Percentiles rank a stretch among this genome's conserved stretches.
phyloP scores from a whole-genome alignment of 495 filamentous ascomycete genomes.

The Penicillium roqueforti region DNA sequence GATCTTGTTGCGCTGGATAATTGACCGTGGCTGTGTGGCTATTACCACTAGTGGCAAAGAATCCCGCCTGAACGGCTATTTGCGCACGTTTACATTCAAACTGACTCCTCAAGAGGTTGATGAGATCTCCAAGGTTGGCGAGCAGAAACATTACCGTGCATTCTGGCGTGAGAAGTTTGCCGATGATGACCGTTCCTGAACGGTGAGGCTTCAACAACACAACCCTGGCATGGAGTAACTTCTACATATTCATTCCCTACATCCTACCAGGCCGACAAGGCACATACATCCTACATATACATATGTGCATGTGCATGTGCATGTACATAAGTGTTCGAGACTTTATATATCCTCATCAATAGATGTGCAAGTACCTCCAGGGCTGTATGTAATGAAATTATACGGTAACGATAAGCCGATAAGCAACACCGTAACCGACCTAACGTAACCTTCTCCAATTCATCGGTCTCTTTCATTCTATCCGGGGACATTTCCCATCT shows the following conservation, averaged over 20 bases:
- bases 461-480: slow-evolving; percentile 4
- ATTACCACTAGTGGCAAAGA: slow-evolving; percentile 77
- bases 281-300: no score
- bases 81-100: slow-evolving; percentile 61
- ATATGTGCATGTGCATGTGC: not conserved
- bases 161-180: slow-evolving; percentile 64
- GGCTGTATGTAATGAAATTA: not conserved
- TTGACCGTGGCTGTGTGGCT: slow-evolving; percentile 74
- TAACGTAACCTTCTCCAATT: slow-evolving; percentile 7
- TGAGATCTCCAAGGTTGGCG: slow-evolving; percentile 57
- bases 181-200: slow-evolving; percentile 54
- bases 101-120: slow-evolving; percentile 67
- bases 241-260: no score
- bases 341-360: no score
- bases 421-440: slow-evolving; percentile 7
- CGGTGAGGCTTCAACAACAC: not conserved
- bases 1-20: slow-evolving; percentile 68
- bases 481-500: slow-evolving; percentile 5
- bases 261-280: no score
- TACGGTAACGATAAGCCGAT: slow-evolving; percentile 8
- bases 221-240: no score
- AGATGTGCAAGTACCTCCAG: not conserved
- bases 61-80: slow-evolving; percentile 61
- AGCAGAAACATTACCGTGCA: slow-evolving; percentile 62
- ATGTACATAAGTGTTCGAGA: no score